Evolutionary conservation across 2,329 filamentous ascomycete species (phyloP), one percentile per base, ranked within the genome.

Genomic region (Cyanodermella asteris): DNA sequence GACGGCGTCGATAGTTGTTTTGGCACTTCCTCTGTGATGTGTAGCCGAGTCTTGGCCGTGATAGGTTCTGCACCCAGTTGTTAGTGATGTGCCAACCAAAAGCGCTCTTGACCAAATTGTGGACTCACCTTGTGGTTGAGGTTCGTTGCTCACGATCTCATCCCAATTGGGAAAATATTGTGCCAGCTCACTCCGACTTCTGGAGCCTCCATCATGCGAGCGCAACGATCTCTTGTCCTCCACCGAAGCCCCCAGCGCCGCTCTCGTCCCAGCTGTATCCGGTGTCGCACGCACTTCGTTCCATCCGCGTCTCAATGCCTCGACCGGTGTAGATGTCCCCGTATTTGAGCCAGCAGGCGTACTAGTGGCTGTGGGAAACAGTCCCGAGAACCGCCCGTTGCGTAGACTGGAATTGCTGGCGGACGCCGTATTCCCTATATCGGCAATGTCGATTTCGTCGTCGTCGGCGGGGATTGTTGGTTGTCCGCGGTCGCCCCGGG

Each of bases 131-230:
- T 72, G 59, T 49, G 82, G 72, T 38, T 73, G 73, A 19, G 71
- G 66, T 34, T 78, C 72, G 43, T 90, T 77, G 33, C 77, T 81
- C 50, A 94, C 80, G 36, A 93, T 66, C 44, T 91, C 78, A 49
- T 93, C 82, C 48, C 91, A 94, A 41, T 90, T 82, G 26, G 76
- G 71, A 42, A 94, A 93, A 51, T 91, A 94, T 23, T 69, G 64
- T 18, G 81, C 72, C 32, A 94, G 60, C 43, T 93, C 82, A 50
- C 81, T 93, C 59, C 90, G 91, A 51, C 81, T 72, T 37, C 78
- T 64, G 25, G 72, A 72, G 7, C 73, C 75, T 39, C 63, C 64
- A 43, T 91, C 80, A 40, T 90, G 76, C 26, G 80, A 91, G 33
- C 84, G 67, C 44, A 93, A 55, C 43, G 80, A 84, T 40, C 82